These are phyloP conservation scores for Phytomonas francai DNA, from an alignment of 208 protist species.

Conservation along the genomic window DNA sequence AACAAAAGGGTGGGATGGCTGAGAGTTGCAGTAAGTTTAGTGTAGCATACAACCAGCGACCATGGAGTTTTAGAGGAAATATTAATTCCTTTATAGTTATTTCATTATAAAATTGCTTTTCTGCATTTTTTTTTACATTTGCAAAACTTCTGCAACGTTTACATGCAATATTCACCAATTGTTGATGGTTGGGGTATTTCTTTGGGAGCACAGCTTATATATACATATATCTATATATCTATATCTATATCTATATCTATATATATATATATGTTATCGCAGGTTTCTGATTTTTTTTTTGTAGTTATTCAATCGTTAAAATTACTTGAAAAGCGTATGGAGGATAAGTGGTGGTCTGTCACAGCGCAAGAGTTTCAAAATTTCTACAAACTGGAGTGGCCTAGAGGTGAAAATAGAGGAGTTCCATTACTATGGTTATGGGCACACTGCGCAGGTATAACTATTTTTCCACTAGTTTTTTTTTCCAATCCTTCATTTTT, in stretches of 20 bases:
- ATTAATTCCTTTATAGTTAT: conserved; percentile 8
- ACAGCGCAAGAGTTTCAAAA: not conserved
- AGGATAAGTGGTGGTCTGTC: not conserved
- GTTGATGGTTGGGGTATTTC: conserved; percentile 4
- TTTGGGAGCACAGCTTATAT: not conserved
- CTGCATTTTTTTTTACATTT: conserved; percentile 10
- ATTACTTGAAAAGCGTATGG: not conserved
- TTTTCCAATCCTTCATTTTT: not conserved
- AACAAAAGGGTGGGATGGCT: not conserved
- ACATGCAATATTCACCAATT: conserved; percentile 3
- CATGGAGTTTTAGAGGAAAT: conserved; percentile 14
- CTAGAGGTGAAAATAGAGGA: conserved; percentile 3
- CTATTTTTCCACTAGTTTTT: not conserved
- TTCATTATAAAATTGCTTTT: conserved; percentile 6
- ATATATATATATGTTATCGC: not conserved
- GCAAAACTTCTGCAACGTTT: not conserved
- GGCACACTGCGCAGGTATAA: not conserved
- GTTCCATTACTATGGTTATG: not conserved
- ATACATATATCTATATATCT: conserved; percentile 18
- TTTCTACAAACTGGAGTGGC: not conserved
- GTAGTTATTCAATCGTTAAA: conserved; percentile 2
- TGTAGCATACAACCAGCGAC: conserved; percentile 6
- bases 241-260: conserved; percentile 7
- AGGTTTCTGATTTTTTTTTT: not conserved
- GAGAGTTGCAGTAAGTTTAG: conserved; percentile 1